phyloP scores from a whole-genome alignment of 176 grass and related monocot species.

The Ensete glaucum region DNA sequence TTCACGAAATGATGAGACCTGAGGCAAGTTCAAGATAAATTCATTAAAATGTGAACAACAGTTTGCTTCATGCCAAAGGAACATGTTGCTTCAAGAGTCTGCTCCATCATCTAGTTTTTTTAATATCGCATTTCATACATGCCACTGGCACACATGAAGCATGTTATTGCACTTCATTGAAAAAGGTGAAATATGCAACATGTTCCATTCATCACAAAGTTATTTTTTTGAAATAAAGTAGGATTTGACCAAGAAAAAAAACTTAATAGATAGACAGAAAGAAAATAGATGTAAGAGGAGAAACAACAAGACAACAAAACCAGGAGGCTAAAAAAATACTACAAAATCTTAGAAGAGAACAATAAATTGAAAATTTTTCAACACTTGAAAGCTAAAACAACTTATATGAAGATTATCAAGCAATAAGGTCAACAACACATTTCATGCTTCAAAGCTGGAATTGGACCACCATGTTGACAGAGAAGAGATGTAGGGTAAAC shows the following conservation, averaged over 20 bases:
- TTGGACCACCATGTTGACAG: too few species aligned
- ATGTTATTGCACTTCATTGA: neutral
- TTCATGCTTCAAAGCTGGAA: too few species aligned
- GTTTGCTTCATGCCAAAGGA: neutral
- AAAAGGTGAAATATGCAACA: too few species aligned
- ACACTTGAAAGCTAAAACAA: too few species aligned
- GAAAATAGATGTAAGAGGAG: neutral
- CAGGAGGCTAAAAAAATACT: neutral
- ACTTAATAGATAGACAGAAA: neutral
- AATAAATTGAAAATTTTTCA: neutral
- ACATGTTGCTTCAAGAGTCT: neutral
- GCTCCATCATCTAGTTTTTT: neutral
- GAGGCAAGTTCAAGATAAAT: constrained; percentile 19
- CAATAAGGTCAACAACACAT: too few species aligned
- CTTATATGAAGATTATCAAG: too few species aligned
- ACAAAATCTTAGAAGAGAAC: neutral
- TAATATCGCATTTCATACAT: neutral
- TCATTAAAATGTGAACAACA: constrained; percentile 18
- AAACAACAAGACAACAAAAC: too few species aligned
- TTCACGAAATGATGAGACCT: constrained; percentile 94
- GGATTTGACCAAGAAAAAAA: too few species aligned
- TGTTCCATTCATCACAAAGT: too few species aligned
- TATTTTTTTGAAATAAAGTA: constrained; percentile 2
- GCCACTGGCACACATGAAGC: neutral
- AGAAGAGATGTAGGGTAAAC: too few species aligned